Evolutionary conservation across 768 basidiomycete species (phyloP), one percentile per base, ranked within the genome.

Genomic region (Kockovaella imperatae): DNA sequence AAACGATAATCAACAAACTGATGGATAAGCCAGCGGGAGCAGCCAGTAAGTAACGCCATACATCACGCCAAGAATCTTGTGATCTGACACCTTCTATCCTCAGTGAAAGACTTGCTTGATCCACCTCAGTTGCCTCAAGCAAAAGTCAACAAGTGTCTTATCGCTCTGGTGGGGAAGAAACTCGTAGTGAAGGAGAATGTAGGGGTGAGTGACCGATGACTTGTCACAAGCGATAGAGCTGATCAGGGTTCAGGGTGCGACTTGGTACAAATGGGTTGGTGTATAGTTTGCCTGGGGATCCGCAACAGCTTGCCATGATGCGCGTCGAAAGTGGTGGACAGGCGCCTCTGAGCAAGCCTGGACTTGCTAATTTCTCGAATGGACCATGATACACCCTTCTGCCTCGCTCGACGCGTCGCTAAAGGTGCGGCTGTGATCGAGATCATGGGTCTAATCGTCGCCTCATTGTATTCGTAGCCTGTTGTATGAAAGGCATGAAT

Each of bases 101-200:
- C 25, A 93, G 89, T 91, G 20, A 72, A 78, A 25, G 85, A 87
- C 47, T 76, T 91, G 46, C 78, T 90, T 57, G 77, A 76, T 34
- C 81, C 81, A 2, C 86, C 87, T 0, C 86, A 88, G 54, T 77
- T 93, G 30, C 86, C 83, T 44, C 89, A 93, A 74, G 84, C 88
- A 6, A 78, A 86, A 35, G 90, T 88, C 34, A 93, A 95, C 70
- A 91, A 88, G 68, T 93, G 88, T 58, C 76, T 96, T 30, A 88
- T 96, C 44, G 87, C 88, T 1, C 75, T 96, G 5, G 88, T 91
- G 3, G 84, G 83, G 63, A 78, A 86, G 41, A 93, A 91, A 64
- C 77, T 86, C 17, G 85, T 89, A 0, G 75, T 74, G 47, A 91
- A 90, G 69, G 50, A 38, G 28, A 57, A 44, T 14, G 53, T 63